Conservation (phyloP, 2,329 filamentous ascomycete genomes). For the Macrophomina phaseolina region DNA sequence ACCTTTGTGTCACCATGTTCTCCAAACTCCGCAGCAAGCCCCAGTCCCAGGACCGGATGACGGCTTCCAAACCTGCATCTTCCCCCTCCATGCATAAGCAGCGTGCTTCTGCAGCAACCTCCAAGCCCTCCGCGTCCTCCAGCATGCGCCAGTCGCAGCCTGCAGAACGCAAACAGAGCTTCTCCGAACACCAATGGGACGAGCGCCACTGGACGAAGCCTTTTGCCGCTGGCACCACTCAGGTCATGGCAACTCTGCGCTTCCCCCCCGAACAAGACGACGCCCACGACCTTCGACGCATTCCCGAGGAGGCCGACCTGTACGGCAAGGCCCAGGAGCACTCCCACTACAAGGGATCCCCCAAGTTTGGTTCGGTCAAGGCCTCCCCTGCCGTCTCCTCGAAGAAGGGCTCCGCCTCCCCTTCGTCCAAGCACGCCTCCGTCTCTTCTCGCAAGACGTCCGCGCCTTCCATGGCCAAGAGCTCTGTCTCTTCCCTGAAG, state of each 20-base stretch:
- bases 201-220: slow-evolving; percentile 25
- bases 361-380: slow-evolving; percentile 5
- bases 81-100: slow-evolving; percentile 19
- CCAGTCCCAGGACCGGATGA: background rate
- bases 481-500: slow-evolving; percentile 12
- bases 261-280: slow-evolving; percentile 14
- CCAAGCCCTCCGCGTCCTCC: slow-evolving; percentile 2
- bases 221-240: slow-evolving; percentile 3
- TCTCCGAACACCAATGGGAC: slow-evolving; percentile 23
- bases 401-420: background rate
- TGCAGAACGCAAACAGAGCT: background rate
- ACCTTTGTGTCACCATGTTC: slow-evolving; percentile 1
- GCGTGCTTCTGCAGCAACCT: slow-evolving; percentile 8
- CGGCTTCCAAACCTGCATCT: slow-evolving; percentile 4
- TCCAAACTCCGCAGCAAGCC: slow-evolving; percentile 10
- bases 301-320: slow-evolving; percentile 16
- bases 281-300: slow-evolving; percentile 7
- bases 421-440: background rate
- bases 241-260: slow-evolving; percentile 11
- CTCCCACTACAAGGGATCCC: background rate
- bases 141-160: background rate
- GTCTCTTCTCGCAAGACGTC: background rate
- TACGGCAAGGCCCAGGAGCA: slow-evolving; percentile 21
- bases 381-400: background rate
- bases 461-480: background rate